Conservation (phyloP, 345 rosid species). For the Mangifera indica region DNA sequence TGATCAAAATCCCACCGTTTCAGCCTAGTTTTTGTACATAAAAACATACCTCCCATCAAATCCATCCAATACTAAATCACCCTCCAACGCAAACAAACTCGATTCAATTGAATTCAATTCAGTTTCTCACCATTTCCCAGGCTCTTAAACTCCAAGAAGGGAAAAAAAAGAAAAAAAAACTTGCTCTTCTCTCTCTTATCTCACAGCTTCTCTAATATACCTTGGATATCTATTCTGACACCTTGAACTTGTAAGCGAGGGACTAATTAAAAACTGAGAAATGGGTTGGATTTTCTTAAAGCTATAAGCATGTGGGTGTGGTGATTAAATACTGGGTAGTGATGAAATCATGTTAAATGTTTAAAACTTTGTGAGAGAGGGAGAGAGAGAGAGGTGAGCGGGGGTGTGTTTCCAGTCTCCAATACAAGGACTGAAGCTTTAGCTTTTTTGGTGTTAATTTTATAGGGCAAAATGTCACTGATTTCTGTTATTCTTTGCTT, state of each 20-base stretch:
- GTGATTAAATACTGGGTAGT: conserved; percentile 59
- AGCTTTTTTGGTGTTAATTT: conserved; percentile 44
- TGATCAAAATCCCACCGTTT: conserved; percentile 51
- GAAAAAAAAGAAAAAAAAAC: conserved; percentile 3
- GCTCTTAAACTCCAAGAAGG: conserved; percentile 26
- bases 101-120: conserved; percentile 20
- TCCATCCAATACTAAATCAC: conserved; percentile 37
- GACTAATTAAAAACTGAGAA: conserved; percentile 20
- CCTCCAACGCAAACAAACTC: conserved; percentile 37
- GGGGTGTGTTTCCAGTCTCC: conserved; percentile 51
- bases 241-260: conserved; percentile 31
- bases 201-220: conserved; percentile 34
- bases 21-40: conserved; percentile 41
- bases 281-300: conserved; percentile 53
- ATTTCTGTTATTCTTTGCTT: conserved; percentile 51
- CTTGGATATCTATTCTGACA: conserved; percentile 39
- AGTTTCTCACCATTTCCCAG: conserved; percentile 46
- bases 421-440: conserved; percentile 59
- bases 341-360: conserved; percentile 56
- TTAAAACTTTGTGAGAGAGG: conserved; percentile 11
- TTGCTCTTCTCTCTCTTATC: conserved; percentile 26
- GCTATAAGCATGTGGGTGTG: conserved; percentile 65
- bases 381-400: conserved; percentile 22
- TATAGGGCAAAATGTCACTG: conserved; percentile 38
- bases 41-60: conserved; percentile 42